Evolutionary conservation across 2,329 filamentous ascomycete genomes (phyloP).

Genomic region (Colletotrichum liriopes): DNA sequence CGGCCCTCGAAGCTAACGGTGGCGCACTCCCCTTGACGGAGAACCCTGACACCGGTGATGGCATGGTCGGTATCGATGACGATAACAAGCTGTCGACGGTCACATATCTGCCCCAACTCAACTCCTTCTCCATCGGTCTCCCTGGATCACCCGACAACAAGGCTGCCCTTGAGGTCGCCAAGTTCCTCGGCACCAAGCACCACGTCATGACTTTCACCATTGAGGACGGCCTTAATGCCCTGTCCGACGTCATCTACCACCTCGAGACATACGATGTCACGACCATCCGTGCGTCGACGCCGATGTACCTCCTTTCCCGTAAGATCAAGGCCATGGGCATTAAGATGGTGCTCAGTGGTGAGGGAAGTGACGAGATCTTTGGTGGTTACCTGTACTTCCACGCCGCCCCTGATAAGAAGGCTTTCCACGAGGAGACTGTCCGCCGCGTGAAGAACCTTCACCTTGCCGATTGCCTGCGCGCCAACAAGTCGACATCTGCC

Average conservation of each 20-base stretch:
- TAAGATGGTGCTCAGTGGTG: constrained; percentile 98
- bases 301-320: constrained; percentile 97
- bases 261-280: constrained; percentile 98
- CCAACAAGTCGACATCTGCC: constrained; percentile 98
- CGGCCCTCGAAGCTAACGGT: constrained; percentile 66
- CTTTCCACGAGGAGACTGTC: constrained; percentile 97
- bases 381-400: constrained; percentile 99
- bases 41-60: constrained; percentile 74
- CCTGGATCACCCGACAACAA: constrained; percentile 93
- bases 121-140: constrained; percentile 98
- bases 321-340: constrained; percentile 99
- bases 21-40: constrained; percentile 63
- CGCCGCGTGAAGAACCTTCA: constrained; percentile 97
- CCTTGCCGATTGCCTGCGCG: constrained; percentile 93
- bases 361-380: constrained; percentile 98
- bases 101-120: constrained; percentile 92
- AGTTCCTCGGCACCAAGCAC: constrained; percentile 97
- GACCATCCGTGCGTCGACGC: constrained; percentile 97
- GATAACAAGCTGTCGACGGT: constrained; percentile 90
- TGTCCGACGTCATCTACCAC: constrained; percentile 98
- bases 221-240: constrained; percentile 95
- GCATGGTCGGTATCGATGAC: constrained; percentile 95
- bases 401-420: constrained; percentile 88
- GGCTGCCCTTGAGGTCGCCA: constrained; percentile 92
- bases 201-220: constrained; percentile 99